Base-by-base conservation (phyloP, 306 rosid genomes). In the Cucumis melo region DNA sequence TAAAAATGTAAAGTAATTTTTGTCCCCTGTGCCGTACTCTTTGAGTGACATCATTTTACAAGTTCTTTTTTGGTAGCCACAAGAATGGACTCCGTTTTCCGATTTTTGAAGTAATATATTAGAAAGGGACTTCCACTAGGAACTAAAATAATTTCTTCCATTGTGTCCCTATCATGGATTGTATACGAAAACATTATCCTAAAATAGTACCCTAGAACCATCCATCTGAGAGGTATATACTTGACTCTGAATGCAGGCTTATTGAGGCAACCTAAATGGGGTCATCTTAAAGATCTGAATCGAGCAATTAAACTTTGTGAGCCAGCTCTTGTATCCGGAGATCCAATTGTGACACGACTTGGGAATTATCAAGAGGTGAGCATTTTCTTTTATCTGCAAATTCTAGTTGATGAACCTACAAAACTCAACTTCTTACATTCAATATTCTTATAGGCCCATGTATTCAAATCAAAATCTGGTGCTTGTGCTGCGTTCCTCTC, bases 401-500 rank as follows among this genome's bases (percentile, higher is more conserved):
- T 60, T 77, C 12, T 81, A 34, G 14, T 77, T 57, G 79, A 65
- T 75, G 36, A 70, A 57, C 66, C 73, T 58, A 58, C 66, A 44
- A 63, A 73, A 62, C 84, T 65, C 29, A 74, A 56, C 38, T 36
- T 59, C 55, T 78, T 5, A 51, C 56, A 72, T 58, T 55, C 56
- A 29, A 76, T 23, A 23, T 77, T 9, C 66, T 34, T 77, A 56
- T 81, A 94, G 99, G 97, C 99, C 62, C 97, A 87, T 85, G 96
- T 94, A 73, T 94, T 90, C 80, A 88, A 79, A 81, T 88, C 97
- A 41, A 89, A 85, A 36, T 88, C 96, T 27, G 95, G 97, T 80
- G 90, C 89, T 72, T 94, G 99, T 83, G 91, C 99, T 73, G 99
- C 99, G 57, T 94, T 94, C 83, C 96, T 94, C 77, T 84, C 99